Conservation (phyloP, 2,329 filamentous ascomycete genomes). For the Dactylellina leptospora region DNA sequence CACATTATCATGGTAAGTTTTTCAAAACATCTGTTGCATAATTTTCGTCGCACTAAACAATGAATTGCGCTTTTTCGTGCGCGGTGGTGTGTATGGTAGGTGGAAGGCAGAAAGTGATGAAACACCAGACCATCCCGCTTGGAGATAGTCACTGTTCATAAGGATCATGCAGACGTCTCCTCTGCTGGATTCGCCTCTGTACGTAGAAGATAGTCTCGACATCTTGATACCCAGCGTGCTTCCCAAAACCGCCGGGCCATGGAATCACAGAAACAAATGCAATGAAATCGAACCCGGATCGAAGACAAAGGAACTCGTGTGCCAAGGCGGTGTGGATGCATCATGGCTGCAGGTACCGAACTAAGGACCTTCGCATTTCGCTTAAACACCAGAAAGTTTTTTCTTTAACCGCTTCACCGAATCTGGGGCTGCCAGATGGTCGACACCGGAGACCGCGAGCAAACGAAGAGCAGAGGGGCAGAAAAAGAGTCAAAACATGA, state of each 20-base stretch:
- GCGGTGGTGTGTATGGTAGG: conserved; percentile 28
- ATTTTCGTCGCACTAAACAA: too few species aligned
- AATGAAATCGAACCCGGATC: conserved; percentile 1
- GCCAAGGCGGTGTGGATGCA: conserved; percentile 49
- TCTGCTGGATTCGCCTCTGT: neutral
- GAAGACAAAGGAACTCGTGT: conserved; percentile 8
- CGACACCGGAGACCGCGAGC: too few species aligned
- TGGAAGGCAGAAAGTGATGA: conserved; percentile 48
- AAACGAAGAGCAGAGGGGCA: too few species aligned
- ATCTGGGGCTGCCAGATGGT: too few species aligned
- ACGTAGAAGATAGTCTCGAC: neutral
- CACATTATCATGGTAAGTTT: conserved; percentile 51
- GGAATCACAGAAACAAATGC: conserved; percentile 5
- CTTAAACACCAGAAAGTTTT: conserved; percentile 36
- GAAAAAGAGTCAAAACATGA: too few species aligned
- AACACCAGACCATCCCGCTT: conserved; percentile 1
- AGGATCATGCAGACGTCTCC: conserved; percentile 8
- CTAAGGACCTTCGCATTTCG: conserved; percentile 48
- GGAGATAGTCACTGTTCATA: neutral
- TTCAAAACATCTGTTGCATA: conserved; percentile 4
- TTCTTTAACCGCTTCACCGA: too few species aligned
- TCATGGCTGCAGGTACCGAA: conserved; percentile 46
- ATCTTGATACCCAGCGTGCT: conserved; percentile 26
- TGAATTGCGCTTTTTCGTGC: too few species aligned
- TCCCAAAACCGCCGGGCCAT: conserved; percentile 28